Evolutionary conservation across 768 basidiomycete genomes (phyloP), one percentile per base, ranked within the genome.

Genomic region (Panaeolus papilionaceus): DNA sequence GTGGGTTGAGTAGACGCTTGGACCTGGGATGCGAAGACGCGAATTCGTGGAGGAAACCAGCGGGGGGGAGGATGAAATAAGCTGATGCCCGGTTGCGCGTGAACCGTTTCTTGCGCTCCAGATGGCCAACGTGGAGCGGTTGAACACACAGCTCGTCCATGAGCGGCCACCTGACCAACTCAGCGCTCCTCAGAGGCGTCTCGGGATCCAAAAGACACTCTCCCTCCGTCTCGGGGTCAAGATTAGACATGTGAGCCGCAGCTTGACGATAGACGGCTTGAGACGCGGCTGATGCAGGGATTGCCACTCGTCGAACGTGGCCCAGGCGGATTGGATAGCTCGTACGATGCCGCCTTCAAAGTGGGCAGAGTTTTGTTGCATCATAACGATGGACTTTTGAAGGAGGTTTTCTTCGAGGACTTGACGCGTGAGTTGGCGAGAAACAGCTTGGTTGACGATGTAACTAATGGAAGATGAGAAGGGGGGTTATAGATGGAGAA

Each of bases 171-270:
- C 85, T 82, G 74, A 99, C 91, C 42, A 84, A 80, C 65, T 85
- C 83, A 0, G 90, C 90, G 73, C 94, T 92, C 20, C 95, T 85
- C 16, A 99, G 84, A 2, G 97, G 97, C 0, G 97, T 99, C 73
- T 99, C 96, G 0, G 97, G 97, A 78, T 99, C 95, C 62, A 99
- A 86, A 16, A 99, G 88, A 78, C 99, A 97, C 76, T 99, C 97
- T 18, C 97, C 99, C 77, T 99, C 97, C 65, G 90, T 82, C 72
- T 96, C 95, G 0, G 96, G 91, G 23, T 91, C 88, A 40, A 98
- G 85, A 8, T 90, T 83, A 37, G 88, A 86, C 88, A 99, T 93
- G 71, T 89, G 84, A 39, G 84, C 80, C 28, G 92, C 89, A 66
- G 98, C 87, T 1, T 77, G 75, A 64, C 85, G 84, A 85, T 92